A percentile compares a stretch with the other conserved stretches of the same genome.
Evolutionary conservation across 2,329 filamentous ascomycete genomes (phyloP).

Genomic region (Aureobasidium lini): DNA sequence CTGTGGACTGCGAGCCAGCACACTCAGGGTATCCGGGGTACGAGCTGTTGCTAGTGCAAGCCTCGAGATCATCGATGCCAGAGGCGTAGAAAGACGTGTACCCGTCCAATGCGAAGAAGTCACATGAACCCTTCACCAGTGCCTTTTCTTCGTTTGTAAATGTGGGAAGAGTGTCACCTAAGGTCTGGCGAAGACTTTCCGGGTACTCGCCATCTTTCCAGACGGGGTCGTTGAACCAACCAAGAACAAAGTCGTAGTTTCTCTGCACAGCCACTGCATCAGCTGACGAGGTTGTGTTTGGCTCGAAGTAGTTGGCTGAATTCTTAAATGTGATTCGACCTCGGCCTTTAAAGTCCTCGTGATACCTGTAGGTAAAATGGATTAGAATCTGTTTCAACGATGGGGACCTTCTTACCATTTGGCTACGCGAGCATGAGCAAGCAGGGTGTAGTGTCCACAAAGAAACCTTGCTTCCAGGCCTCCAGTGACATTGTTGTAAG

Average conservation of each 20-base stretch:
- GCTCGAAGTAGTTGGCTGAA: slow-evolving; percentile 31
- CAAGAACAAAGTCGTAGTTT: slow-evolving; percentile 24
- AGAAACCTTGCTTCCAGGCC: slow-evolving; percentile 22
- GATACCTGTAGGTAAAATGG: slow-evolving; percentile 30
- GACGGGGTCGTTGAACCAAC: slow-evolving; percentile 37
- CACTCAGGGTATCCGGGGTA: slow-evolving; percentile 37
- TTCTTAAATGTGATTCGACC: slow-evolving; percentile 35
- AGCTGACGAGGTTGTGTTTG: slow-evolving; percentile 26
- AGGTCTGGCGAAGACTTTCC: slow-evolving; percentile 28
- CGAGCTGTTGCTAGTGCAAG: slow-evolving; percentile 34
- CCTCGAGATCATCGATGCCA: slow-evolving; percentile 34
- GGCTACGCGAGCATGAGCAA: slow-evolving; percentile 32
- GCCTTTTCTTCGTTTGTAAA: slow-evolving; percentile 23
- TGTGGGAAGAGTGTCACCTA: slow-evolving; percentile 25
- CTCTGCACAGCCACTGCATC: slow-evolving; percentile 26
- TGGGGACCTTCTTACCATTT: slow-evolving; percentile 31
- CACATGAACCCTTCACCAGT: slow-evolving; percentile 20
- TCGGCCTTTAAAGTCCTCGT: slow-evolving; percentile 24
- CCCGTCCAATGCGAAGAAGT: slow-evolving; percentile 41
- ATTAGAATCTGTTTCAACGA: too few species aligned
- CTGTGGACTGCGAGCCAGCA: slow-evolving; percentile 24
- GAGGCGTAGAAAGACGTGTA: slow-evolving; percentile 53
- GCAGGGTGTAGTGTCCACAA: slow-evolving; percentile 31
- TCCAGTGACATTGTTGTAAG: slow-evolving; percentile 23
- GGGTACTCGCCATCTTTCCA: slow-evolving; percentile 39